phyloP scores from a whole-genome alignment of 2,329 filamentous ascomycete species.

The Hymenoscyphus scutula region DNA sequence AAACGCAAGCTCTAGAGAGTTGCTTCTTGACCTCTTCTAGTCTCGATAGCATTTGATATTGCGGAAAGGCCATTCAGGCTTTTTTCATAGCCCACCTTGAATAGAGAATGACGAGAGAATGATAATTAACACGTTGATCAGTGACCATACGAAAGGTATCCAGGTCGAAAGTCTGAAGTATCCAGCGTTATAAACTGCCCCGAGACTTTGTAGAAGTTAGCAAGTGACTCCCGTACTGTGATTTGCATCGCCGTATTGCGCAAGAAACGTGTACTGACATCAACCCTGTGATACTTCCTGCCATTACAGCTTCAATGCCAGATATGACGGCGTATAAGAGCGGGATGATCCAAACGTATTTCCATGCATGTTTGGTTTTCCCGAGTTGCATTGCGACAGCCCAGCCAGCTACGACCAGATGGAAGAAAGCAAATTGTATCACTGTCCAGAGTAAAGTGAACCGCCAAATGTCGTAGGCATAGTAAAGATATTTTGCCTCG shows the following conservation, averaged over 20 bases:
- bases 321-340: constrained; percentile 58
- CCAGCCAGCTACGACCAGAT: constrained; percentile 55
- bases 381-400: constrained; percentile 57
- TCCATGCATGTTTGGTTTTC: constrained; percentile 36
- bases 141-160: constrained; percentile 69
- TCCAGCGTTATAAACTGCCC: constrained; percentile 64
- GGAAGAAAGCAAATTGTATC: constrained; percentile 61
- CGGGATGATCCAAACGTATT: constrained; percentile 55
- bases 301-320: constrained; percentile 61
- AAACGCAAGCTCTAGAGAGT: background rate
- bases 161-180: constrained; percentile 73
- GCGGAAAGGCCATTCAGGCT: background rate
- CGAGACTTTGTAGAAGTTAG: constrained; percentile 46
- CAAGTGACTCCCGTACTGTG: background rate
- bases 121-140: constrained; percentile 65
- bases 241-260: background rate
- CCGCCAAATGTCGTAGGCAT: constrained; percentile 62
- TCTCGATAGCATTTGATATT: background rate
- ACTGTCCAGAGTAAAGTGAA: constrained; percentile 70
- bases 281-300: constrained; percentile 65
- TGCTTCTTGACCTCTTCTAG: background rate
- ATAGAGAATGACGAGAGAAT: constrained; percentile 71
- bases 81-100: constrained; percentile 59
- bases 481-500: constrained; percentile 52
- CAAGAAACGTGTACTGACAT: constrained; percentile 49